Base-by-base conservation (phyloP, 352 stramenopile genomes). In the Globisporangium paroecandrum region DNA sequence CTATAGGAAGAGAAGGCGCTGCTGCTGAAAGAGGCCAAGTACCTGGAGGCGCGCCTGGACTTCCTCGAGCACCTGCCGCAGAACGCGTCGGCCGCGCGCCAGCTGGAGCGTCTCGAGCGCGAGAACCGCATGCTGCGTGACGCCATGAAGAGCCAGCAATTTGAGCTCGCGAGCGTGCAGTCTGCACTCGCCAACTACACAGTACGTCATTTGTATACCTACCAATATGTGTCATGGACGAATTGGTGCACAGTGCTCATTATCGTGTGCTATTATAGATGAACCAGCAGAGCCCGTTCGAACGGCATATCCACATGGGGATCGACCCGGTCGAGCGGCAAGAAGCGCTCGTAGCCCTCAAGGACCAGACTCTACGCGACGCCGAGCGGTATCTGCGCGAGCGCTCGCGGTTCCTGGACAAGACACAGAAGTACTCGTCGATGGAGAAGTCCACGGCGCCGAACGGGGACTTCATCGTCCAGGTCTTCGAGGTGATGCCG, bases 381-480 rank as follows among this genome's bases (percentile, higher is more conserved):
- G 36, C 36, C 3, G 62, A 61, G 62, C 53, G 36, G 9, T 68
- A 61, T 41, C 25, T 68, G 4, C 15, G 34, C 2, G 62, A 59
- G 36, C 62, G 51, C 12, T 62, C 54, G 32, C 62, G 57, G 25
- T 69, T 72, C 32, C 61, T 79, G 41, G 69, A 82, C 59, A 6
- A 64, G 49, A 61, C 53, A 34, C 63, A 75, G 69, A 65, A 75
- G 65, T 76, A 79, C 56, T 65, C 73, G 34, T 77, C 58, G 7
- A 66, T 76, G 24, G 62, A 79, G 2, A 65, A 71, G 36, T 79
- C 70, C 29, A 64, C 77, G 38, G 69, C 65, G 4, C 12, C 65
- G 4, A 67, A 74, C 4, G 74, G 76, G 1, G 66, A 81, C 59
- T 41, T 74, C 6, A 75, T 73, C 55, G 60, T 46, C 2, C 34